Conservation (phyloP, 129 eudicot species). For the Sambucus nigra region DNA sequence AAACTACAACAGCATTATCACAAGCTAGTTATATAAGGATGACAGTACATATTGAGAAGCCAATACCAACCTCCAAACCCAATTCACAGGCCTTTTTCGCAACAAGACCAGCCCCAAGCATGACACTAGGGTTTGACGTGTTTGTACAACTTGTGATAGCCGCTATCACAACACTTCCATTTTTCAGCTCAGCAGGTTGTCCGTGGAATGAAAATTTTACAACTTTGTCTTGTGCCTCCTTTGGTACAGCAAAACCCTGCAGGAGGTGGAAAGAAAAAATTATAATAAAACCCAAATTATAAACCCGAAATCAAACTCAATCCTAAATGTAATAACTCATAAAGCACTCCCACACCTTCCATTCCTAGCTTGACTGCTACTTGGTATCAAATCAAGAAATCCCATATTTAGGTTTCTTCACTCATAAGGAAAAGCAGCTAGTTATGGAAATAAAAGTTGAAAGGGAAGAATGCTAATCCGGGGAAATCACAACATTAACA, state of each 20-base stretch:
- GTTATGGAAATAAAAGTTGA: background rate
- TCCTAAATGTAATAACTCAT: background rate
- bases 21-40: background rate
- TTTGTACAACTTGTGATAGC: conserved; percentile 98
- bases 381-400: background rate
- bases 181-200: conserved; percentile 87
- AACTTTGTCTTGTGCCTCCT: conserved; percentile 83
- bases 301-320: background rate
- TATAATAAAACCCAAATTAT: background rate
- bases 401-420: background rate
- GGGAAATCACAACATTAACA: conserved; percentile 2
- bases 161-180: conserved; percentile 95
- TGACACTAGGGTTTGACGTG: conserved; percentile 99
- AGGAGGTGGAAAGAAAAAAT: background rate
- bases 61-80: conserved; percentile 69
- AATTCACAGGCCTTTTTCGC: conserved; percentile 98
- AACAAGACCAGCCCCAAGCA: conserved; percentile 99
- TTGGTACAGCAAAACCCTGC: conserved; percentile 92
- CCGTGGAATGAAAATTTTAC: conserved; percentile 78
- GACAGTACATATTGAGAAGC: background rate
- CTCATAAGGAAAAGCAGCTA: conserved; percentile 4
- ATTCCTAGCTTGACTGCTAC: conserved; percentile 1
- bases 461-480: background rate
- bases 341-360: conserved; percentile 1
- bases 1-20: background rate